Base-by-base conservation (phyloP, 495 filamentous ascomycete genomes). In the Trichocladium antarcticum region DNA sequence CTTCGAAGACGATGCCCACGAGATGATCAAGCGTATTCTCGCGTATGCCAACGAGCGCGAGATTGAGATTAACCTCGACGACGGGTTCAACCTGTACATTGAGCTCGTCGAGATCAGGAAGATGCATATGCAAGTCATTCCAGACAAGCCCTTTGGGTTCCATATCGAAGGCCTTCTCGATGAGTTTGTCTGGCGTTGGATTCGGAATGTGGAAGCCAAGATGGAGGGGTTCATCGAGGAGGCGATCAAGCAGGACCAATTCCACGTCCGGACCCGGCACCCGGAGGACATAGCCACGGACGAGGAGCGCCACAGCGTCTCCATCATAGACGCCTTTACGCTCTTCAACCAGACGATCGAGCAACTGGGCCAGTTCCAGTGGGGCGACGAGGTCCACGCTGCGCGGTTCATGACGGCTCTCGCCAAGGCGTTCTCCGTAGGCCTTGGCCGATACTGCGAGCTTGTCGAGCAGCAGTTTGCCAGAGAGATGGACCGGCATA, bases 361-460 rank as follows among this genome's bases (percentile, higher is more conserved):
- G 56, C 85, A 89, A 52, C 75, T 99, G 42, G 79, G 85, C 20
- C 69, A 85, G 49, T 74, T 99, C 17, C 79, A 88, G 22, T 99
- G 93, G 92, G 84, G 87, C 50, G 83, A 96, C 62, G 87, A 95
- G 54, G 72, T 93, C 15, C 89, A 95, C 50, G 83, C 94, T 55
- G 92, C 93, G 17, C 86, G 88, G 54, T 97, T 97, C 68, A 96
- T 95, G 89, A 99, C 93, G 12, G 78, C 87, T n/a, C 61, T 97
- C 15, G 81, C 89, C 12, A 96, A 92, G 58, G 81, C 83, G 0
- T 87, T 97, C 45, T 84, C 87, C 6, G 75, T 74, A 39, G 90
- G 87, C 36, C 77, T 99, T 34, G 80, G 84, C 31, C 78, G 81
- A 57, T 97, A 99, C 62, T 99, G 93, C 62, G 93, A 97, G 58